Evolutionary conservation across 83 land plant genomes (phyloP).

Genomic region (Diphasiastrum complanatum): DNA sequence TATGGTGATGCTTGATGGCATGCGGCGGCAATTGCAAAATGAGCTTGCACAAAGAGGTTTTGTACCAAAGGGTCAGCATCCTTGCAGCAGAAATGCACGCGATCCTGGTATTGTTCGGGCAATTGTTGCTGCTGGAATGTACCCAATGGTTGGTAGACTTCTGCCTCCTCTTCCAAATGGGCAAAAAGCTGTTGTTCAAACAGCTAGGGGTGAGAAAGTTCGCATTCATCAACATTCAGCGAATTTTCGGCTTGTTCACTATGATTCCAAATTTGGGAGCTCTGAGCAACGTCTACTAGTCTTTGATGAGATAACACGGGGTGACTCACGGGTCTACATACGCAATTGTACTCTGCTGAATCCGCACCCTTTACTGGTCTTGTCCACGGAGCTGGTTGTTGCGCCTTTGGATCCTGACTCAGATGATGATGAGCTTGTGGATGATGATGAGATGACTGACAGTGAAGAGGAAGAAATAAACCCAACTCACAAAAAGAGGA

Average conservation of each 20-base stretch:
- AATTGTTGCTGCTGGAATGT: constrained; percentile 70
- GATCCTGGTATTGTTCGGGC: constrained; percentile 89
- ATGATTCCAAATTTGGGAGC: constrained; percentile 17
- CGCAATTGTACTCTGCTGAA: constrained; percentile 63
- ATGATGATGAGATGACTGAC: constrained; percentile 18
- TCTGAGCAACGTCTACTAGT: constrained; percentile 40
- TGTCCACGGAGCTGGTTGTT: constrained; percentile 79
- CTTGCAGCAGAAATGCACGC: constrained; percentile 69
- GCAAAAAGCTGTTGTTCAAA: constrained; percentile 53
- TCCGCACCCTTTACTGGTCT: constrained; percentile 68
- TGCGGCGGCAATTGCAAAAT: constrained; percentile 66
- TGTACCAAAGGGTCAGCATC: constrained; percentile 41
- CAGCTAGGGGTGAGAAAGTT: constrained; percentile 69
- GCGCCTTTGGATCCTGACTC: constrained; percentile 44
- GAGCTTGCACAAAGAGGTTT: constrained; percentile 71
- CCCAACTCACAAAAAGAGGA: constrained; percentile 24
- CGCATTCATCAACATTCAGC: constrained; percentile 72
- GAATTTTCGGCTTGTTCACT: constrained; percentile 32
- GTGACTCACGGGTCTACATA: constrained; percentile 63
- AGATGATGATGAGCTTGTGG: constrained; percentile 18
- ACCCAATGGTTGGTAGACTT: constrained; percentile 89
- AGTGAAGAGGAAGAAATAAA: constrained; percentile 36
- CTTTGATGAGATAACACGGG: constrained; percentile 90
- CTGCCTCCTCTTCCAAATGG: constrained; percentile 44
- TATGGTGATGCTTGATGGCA: constrained; percentile 70